A percentile compares a stretch with the other conserved stretches of the same genome.
These are phyloP conservation scores for Pluteus cervinus DNA, from an alignment of 768 basidiomycete species.

Conservation along the genomic window DNA sequence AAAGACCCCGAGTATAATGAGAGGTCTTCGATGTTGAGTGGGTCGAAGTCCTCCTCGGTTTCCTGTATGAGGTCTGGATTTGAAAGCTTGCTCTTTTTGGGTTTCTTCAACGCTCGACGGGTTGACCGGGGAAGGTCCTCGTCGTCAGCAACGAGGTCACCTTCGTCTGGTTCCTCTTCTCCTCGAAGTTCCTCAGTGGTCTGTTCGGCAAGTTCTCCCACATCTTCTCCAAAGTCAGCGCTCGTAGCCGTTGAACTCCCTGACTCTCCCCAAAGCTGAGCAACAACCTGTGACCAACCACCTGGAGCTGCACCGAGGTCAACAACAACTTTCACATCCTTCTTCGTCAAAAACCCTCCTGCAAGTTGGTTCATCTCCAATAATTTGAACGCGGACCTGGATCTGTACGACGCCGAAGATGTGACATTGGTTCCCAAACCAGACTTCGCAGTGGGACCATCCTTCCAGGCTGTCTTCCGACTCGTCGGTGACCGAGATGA, in stretches of 20 bases:
- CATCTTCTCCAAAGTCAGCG: background rate
- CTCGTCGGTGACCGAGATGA: too few species aligned
- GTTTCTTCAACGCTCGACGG: too few species aligned
- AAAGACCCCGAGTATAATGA: too few species aligned
- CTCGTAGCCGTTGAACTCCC: slow-evolving; percentile 4
- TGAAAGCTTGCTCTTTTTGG: too few species aligned
- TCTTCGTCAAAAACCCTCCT: slow-evolving; percentile 42
- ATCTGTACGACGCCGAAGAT: slow-evolving; percentile 50
- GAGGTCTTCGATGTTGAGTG: slow-evolving; percentile 36
- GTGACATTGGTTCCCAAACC: too few species aligned
- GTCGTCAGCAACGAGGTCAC: background rate
- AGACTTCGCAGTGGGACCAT: too few species aligned
- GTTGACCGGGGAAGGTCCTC: too few species aligned
- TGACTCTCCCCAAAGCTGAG: slow-evolving; percentile 51
- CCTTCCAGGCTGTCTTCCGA: too few species aligned
- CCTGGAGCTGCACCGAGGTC: slow-evolving; percentile 93
- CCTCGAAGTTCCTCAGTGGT: background rate
- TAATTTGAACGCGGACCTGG: slow-evolving; percentile 91
- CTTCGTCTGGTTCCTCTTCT: slow-evolving; percentile 6
- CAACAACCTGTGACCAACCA: slow-evolving; percentile 89
- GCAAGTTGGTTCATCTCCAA: slow-evolving; percentile 65
- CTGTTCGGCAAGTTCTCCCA: background rate
- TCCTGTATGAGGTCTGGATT: too few species aligned
- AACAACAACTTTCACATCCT: slow-evolving; percentile 58
- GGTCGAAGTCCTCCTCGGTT: slow-evolving; percentile 26